Base-by-base conservation (phyloP, 108 stramenopile genomes). In the Pseudonitzschia pungens region DNA sequence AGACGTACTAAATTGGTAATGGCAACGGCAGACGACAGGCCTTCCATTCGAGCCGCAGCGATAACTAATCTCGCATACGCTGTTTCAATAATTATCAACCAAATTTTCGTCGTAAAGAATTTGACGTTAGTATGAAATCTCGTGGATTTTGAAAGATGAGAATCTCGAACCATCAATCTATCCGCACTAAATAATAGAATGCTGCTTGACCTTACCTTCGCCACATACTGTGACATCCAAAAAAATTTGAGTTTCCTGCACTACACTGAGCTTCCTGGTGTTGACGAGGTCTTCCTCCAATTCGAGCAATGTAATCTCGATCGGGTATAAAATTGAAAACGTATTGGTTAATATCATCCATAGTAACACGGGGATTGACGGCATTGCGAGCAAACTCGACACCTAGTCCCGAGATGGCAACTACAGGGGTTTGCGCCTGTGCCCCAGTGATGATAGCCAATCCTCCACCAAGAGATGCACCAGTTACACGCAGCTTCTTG, bases 281-380 rank as follows among this genome's bases (percentile, higher is more conserved):
- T 9, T 88, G 63, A 18, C 80, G 54, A n/a, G 83, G 69, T 8
- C 50, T 57, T 22, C 89, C 93, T 22, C 89, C 93, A 72, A 92
- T 76, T 51, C 79, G 82, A 42, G 91, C 83, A 21, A 95, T 84
- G 21, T 77, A 67, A 69, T 95, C 93, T 54, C 90, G 74, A 57
- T 84, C 83, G 14, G 93, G 93, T n/a, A 92, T 81, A 54, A 92
- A 84, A 76, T 95, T 92, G 65, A 91, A 95, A 27, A 83, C 84
- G 56, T 88, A 80, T 20, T 79, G 40, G 55, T 92, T 78, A 10
- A 95, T 58, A 22, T 72, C 70, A 2, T 90, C 85, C 52, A 45
- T 27, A 22, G 78, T 72, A 18, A 95, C 63, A 0, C 81, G 85
- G 20, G 93, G 93, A 24, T 88, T 70, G 48, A 95, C 84, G 20